phyloP scores from a whole-genome alignment of 2,329 filamentous ascomycete genomes.

The Teratosphaeria viscida region DNA sequence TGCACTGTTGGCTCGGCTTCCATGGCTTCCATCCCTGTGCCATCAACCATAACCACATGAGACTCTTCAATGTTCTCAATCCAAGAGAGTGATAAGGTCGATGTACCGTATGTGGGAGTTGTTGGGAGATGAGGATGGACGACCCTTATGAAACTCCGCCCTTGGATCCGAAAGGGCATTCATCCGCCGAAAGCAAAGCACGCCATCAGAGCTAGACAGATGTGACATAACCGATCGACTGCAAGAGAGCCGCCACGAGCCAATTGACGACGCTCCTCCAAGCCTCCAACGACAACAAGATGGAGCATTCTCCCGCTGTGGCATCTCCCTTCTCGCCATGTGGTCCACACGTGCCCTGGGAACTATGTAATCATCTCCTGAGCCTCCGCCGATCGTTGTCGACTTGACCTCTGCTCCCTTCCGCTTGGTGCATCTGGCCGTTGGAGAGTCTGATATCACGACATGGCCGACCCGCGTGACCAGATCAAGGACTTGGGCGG shows the following conservation, averaged over 20 bases:
- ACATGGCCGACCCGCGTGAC: neutral
- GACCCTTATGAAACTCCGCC: neutral
- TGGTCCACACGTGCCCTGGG: neutral
- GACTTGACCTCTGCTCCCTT: neutral
- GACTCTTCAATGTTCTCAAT: too few species aligned
- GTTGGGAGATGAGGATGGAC: neutral
- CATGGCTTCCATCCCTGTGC: too few species aligned
- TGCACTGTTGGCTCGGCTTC: too few species aligned
- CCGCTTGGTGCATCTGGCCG: neutral
- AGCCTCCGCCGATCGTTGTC: neutral
- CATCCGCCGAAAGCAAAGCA: neutral
- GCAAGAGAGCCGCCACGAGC: neutral
- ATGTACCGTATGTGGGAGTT: too few species aligned
- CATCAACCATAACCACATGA: too few species aligned
- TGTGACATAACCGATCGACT: neutral
- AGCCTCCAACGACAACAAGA: neutral
- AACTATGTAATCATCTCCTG: neutral
- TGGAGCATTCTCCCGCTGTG: neutral
- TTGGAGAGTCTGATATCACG: neutral
- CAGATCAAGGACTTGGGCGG: slow-evolving; percentile 1
- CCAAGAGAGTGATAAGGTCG: too few species aligned
- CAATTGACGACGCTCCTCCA: neutral
- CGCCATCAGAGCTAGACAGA: neutral
- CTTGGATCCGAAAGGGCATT: neutral
- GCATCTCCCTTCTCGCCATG: neutral